These are phyloP conservation scores for Cytospora chrysosperma DNA, from an alignment of 2,329 filamentous ascomycete genomes.

Conservation along the genomic window DNA sequence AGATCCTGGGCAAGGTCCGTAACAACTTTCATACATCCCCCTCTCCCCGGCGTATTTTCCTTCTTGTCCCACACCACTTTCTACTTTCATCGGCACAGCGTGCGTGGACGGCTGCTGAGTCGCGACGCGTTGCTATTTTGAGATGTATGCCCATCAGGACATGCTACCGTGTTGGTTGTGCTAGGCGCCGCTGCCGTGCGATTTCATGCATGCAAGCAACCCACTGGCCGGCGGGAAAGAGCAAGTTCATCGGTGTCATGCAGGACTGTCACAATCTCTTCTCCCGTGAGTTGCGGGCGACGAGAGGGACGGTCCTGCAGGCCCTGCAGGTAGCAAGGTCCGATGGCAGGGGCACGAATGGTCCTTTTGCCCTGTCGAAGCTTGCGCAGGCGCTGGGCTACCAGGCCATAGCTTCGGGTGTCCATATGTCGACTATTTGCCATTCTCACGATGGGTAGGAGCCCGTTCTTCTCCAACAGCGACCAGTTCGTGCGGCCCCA, in stretches of 20 bases:
- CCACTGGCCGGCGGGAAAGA: constrained; percentile 1
- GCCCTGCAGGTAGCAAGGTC: background rate
- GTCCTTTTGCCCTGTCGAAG: constrained; percentile 3
- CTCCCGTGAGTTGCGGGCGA: constrained; percentile 2
- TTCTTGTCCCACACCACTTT: constrained; percentile 19
- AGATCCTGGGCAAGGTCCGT: constrained; percentile 77
- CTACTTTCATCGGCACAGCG: constrained; percentile 13
- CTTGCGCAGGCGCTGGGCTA: constrained; percentile 14
- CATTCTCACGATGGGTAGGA: constrained; percentile 1
- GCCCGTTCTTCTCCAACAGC: constrained; percentile 16
- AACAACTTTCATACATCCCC: constrained; percentile 17
- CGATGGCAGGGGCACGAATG: background rate
- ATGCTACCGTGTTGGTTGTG: constrained; percentile 3
- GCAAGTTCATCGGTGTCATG: constrained; percentile 5
- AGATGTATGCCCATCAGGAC: background rate
- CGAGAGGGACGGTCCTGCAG: constrained; percentile 1
- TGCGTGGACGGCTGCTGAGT: constrained; percentile 5
- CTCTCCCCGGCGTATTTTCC: no score
- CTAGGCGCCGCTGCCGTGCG: constrained; percentile 11
- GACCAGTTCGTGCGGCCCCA: constrained; percentile 10
- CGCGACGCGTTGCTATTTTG: constrained; percentile 15
- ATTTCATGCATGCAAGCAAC: constrained; percentile 11
- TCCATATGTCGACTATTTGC: constrained; percentile 1
- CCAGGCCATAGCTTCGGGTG: constrained; percentile 10
- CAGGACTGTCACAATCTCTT: constrained; percentile 2